Base-by-base conservation (phyloP, 805 yeast genomes). In the Metschnikowia bowlesiae region DNA sequence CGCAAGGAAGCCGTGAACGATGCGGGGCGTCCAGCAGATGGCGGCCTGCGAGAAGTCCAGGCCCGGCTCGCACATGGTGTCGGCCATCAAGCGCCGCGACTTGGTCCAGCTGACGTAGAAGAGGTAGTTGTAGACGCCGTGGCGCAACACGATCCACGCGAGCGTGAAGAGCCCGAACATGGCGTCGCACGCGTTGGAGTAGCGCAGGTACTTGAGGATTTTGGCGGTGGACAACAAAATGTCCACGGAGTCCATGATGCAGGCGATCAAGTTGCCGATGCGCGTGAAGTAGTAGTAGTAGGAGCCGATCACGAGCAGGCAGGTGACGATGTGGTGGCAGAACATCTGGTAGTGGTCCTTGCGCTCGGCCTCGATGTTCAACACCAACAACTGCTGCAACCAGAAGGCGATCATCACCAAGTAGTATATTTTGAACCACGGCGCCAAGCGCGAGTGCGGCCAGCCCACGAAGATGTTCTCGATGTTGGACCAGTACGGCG, bases 291-390 rank as follows among this genome's bases (percentile, higher is more conserved):
- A 83, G 63, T 81, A 82, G 61, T 72, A 74, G 66, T 89, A 90
- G 1, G 94, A 85, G 2, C 94, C 92, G 10, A 76, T 64, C 29
- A 86, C 77, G 49, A 90, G 75, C 22, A 73, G 58, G 58, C 83
- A 76, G 0, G 97, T 90, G 50, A 91, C 83, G 50, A 91, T 82
- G 67, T 90, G 97, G 65, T 90, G 97, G 42, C 84, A 70, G 61
- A 89, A 81, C 97, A 90, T 90, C 68, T 90, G 96, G 58, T 69
- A 66, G 64, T 87, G 83, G 64, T 90, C 97, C 63, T 89, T 89
- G 54, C 97, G 80, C 54, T 76, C 80, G 53, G 80, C 83, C 67
- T 90, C 97, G 46, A 89, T 68, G 67, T 89, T 82, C 52, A 91
- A 73, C 31, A 86, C 87, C 57, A 87, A 75, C 26, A 88, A 74